Evolutionary conservation across 139 green algal genomes (phyloP).

Genomic region (Desmodesmus armatus): DNA sequence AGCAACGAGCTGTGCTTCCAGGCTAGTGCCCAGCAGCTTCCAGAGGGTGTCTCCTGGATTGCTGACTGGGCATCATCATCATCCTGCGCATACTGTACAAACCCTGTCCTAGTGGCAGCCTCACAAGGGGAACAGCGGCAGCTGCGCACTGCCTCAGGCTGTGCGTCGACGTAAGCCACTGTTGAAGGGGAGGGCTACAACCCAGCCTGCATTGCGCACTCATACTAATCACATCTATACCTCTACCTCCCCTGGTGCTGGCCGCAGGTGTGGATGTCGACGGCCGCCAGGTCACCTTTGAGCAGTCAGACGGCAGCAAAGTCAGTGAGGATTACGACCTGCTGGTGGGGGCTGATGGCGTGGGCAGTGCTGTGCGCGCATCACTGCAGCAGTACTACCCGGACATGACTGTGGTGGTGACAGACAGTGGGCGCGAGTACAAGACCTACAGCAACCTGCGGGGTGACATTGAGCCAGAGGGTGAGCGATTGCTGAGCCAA

Average conservation of each 20-base stretch:
- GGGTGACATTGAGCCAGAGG: constrained; percentile 57
- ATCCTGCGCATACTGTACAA: too few species aligned
- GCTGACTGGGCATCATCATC: neutral
- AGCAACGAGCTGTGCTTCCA: too few species aligned
- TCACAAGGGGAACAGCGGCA: too few species aligned
- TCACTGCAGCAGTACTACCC: constrained; percentile 39
- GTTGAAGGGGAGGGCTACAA: too few species aligned
- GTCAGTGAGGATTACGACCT: constrained; percentile 54
- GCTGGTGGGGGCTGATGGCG: constrained; percentile 67
- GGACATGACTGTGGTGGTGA: constrained; percentile 39
- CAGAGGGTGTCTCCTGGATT: too few species aligned
- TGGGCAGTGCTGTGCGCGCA: constrained; percentile 46
- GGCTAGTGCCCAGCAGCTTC: too few species aligned
- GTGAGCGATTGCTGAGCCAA: constrained; percentile 25
- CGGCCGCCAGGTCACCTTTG: constrained; percentile 15
- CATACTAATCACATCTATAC: too few species aligned
- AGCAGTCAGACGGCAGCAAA: neutral
- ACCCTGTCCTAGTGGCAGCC: too few species aligned
- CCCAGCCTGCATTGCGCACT: too few species aligned
- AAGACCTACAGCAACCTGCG: constrained; percentile 54
- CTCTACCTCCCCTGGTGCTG: too few species aligned
- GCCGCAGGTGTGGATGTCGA: constrained; percentile 33
- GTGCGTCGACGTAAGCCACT: too few species aligned
- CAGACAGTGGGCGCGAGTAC: constrained; percentile 66
- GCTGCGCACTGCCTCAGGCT: too few species aligned